phyloP scores from a whole-genome alignment of 768 basidiomycete genomes.

The Cantharellus anzutake region DNA sequence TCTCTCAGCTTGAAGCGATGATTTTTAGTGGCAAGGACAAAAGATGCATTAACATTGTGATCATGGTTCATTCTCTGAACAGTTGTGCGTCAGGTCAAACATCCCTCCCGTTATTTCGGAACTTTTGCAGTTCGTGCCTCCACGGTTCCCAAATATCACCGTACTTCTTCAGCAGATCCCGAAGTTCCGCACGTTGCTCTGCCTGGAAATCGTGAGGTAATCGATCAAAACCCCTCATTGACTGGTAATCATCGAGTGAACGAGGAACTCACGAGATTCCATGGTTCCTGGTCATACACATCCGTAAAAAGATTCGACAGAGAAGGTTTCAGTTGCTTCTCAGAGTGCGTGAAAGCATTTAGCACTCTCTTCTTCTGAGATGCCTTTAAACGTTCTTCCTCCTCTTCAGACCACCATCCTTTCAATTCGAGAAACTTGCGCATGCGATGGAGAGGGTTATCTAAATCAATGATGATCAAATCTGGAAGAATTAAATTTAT shows the following conservation, averaged over 20 bases:
- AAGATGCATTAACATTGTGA: too few species aligned
- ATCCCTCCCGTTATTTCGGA: slow-evolving; percentile 39
- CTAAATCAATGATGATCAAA: slow-evolving; percentile 13
- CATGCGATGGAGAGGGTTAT: slow-evolving; percentile 75
- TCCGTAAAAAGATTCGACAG: slow-evolving; percentile 74
- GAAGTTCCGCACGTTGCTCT: slow-evolving; percentile 71
- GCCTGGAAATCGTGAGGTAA: slow-evolving; percentile 24
- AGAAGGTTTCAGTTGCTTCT: slow-evolving; percentile 44
- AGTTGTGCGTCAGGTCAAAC: not conserved
- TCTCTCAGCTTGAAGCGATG: not conserved
- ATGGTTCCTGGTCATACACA: slow-evolving; percentile 50
- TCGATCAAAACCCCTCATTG: not conserved
- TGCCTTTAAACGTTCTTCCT: slow-evolving; percentile 53
- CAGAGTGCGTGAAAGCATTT: slow-evolving; percentile 58
- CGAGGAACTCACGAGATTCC: slow-evolving; percentile 48
- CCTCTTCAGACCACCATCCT: slow-evolving; percentile 67
- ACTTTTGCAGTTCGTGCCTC: slow-evolving; percentile 57
- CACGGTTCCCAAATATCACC: slow-evolving; percentile 77
- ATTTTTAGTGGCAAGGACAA: not conserved
- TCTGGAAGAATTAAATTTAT: not conserved
- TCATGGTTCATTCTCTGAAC: too few species aligned
- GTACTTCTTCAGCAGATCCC: slow-evolving; percentile 60
- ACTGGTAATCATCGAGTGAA: not conserved
- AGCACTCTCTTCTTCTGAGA: slow-evolving; percentile 56
- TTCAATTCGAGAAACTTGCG: slow-evolving; percentile 65